Evolutionary conservation across 495 filamentous ascomycete species (phyloP).

Genomic region (Talaromyces ruber): DNA sequence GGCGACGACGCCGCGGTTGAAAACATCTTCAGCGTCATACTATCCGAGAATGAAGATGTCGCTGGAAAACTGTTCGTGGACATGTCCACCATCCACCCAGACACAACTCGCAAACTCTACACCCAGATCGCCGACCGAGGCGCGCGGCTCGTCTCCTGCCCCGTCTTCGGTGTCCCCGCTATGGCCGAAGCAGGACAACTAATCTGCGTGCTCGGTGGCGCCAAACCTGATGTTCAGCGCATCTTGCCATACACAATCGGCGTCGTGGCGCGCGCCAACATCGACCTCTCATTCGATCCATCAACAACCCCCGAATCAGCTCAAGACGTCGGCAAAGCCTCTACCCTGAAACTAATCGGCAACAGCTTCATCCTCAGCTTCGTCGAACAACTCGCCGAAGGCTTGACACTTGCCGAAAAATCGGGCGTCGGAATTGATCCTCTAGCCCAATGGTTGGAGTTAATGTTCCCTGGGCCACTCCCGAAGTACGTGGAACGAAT

Average conservation of each 20-base stretch:
- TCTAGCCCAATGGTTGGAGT: constrained; percentile 59
- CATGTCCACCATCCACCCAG: constrained; percentile 82
- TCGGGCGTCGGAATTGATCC: constrained; percentile 63
- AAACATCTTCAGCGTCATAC: constrained; percentile 41
- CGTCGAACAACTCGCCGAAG: constrained; percentile 70
- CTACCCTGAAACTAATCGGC: constrained; percentile 64
- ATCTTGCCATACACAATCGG: constrained; percentile 69
- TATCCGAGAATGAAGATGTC: constrained; percentile 38
- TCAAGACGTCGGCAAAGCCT: not conserved
- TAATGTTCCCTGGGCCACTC: constrained; percentile 48
- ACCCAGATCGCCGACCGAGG: constrained; percentile 45
- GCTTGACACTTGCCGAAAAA: constrained; percentile 70
- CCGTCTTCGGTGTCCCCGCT: constrained; percentile 74
- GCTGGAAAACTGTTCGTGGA: constrained; percentile 71
- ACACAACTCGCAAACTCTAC: constrained; percentile 60
- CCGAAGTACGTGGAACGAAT: constrained; percentile 67
- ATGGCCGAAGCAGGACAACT: constrained; percentile 71
- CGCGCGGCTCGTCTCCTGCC: constrained; percentile 68
- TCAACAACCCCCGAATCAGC: not conserved
- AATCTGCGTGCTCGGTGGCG: constrained; percentile 69
- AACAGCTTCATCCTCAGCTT: constrained; percentile 85
- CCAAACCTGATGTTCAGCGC: constrained; percentile 48
- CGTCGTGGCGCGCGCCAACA: constrained; percentile 62
- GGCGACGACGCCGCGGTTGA: constrained; percentile 68
- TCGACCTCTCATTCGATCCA: constrained; percentile 37